Percentiles rank a stretch among this genome's conserved stretches.
These are phyloP conservation scores for Hypomyces perniciosus DNA, from an alignment of 2,329 filamentous ascomycete species.

Conservation along the genomic window DNA sequence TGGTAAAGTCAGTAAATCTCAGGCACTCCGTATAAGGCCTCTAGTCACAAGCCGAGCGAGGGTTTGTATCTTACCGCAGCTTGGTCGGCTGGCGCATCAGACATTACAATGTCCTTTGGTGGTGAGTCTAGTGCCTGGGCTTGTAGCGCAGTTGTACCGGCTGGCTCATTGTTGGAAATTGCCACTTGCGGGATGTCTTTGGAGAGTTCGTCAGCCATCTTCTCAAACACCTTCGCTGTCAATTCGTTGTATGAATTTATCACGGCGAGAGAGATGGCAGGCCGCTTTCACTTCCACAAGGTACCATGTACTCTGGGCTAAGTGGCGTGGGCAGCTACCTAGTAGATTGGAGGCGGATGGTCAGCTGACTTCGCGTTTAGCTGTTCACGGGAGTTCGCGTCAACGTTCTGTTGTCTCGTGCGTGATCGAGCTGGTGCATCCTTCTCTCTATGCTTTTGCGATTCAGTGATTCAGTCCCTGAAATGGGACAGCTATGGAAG, in stretches of 20 bases:
- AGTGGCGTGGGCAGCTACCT: too few relatives aligned
- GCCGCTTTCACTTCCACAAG: too few relatives aligned
- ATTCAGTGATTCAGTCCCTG: not conserved
- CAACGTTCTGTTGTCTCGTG: conserved; percentile 4
- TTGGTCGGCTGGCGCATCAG: conserved; percentile 36
- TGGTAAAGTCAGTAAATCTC: not conserved
- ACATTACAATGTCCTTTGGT: conserved; percentile 38
- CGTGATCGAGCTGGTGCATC: not conserved
- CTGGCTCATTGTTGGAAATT: conserved; percentile 18
- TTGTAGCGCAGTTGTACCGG: conserved; percentile 14
- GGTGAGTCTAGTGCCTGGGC: conserved; percentile 18
- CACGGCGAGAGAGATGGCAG: not conserved
- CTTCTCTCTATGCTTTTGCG: not conserved
- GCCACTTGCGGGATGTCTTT: conserved; percentile 20
- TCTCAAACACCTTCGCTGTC: conserved; percentile 2
- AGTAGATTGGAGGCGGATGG: conserved; percentile 4
- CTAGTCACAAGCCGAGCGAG: not conserved
- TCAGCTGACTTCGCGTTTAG: conserved; percentile 37
- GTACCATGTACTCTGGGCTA: too few relatives aligned
- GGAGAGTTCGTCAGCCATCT: conserved; percentile 26
- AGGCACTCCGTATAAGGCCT: not conserved
- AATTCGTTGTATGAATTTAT: not conserved
- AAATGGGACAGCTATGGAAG: conserved; percentile 28
- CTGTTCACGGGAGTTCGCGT: conserved; percentile 10
- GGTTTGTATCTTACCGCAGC: conserved; percentile 28